Evolutionary conservation across 306 rosid species (phyloP).

Genomic region (Prinsepia uniflora): DNA sequence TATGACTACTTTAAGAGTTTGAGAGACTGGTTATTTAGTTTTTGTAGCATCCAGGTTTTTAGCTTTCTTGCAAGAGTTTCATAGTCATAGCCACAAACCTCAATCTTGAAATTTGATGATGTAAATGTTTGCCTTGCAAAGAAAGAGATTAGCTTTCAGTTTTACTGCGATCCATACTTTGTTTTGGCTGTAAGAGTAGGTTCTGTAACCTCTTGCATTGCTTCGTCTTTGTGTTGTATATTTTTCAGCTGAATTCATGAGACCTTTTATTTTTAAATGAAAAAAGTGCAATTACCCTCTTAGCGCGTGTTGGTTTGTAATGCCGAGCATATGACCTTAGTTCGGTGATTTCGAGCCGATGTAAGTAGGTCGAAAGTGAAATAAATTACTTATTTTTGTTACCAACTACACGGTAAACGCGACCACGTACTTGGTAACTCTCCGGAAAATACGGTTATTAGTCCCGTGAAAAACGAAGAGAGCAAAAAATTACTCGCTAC

Average conservation of each 20-base stretch:
- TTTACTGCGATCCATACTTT: not conserved
- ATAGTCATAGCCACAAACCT: conserved; percentile 12
- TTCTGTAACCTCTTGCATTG: not conserved
- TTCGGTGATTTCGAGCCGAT: no score
- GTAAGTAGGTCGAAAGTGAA: no score
- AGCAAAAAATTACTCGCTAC: not conserved
- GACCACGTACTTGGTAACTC: conserved; percentile 14
- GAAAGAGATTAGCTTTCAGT: conserved; percentile 1
- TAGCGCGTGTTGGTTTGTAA: no score
- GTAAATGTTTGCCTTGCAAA: conserved; percentile 32
- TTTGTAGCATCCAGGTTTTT: conserved; percentile 23
- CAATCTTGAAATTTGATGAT: conserved; percentile 27
- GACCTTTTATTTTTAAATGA: no score
- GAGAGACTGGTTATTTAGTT: conserved; percentile 24
- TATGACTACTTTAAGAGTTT: conserved; percentile 16
- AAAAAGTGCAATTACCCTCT: no score
- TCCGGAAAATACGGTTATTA: conserved; percentile 8
- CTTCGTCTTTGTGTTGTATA: not conserved
- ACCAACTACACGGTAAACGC: conserved; percentile 4
- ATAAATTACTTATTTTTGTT: not conserved
- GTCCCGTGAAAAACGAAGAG: not conserved
- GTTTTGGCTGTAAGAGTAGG: not conserved
- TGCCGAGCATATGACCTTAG: no score
- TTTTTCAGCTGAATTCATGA: no score
- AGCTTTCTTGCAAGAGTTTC: conserved; percentile 21